Evolutionary conservation across 2,329 filamentous ascomycete species (phyloP), one percentile per base, ranked within the genome.

Genomic region (Bretziella fagacearum): DNA sequence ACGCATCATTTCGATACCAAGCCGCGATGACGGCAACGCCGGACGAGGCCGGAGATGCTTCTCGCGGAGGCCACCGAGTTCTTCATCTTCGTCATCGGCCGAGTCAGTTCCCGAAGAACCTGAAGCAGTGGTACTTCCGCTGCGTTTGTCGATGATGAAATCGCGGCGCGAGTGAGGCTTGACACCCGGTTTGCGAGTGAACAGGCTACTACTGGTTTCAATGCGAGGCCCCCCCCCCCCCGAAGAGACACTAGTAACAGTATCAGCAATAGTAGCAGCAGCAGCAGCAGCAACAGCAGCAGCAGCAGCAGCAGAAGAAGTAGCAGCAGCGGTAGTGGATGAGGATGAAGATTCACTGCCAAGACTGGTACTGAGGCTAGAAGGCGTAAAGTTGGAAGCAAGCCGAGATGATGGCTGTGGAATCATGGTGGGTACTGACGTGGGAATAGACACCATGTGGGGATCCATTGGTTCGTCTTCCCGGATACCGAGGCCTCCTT

Each of bases 1-100:
- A 41, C 89, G 78, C 84, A 95, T 89, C 89, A 96, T 95, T 61
- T 96, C 89, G 43, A 86, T 91, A 1, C 86, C 86, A 2, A 96
- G 73, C 61, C 94, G 95, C 0, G 86, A 94, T 46, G 81, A 83
- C 10, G 82, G 80, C 20, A 83, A 70, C 30, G 69, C 67, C 13
- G 66, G 63, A 53, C 77, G 77, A 50, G 64, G 66, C 30, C 73
- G 67, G 33, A 66, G 60, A 61, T 81, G 62, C 64, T 60, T 62
- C 6, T 63, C 61, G 22, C 58, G 55, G 2, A 54, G 56, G 1
- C 56, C 68, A 6, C 84, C 86, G 4, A 93, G 70, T 57, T 94
- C 89, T 51, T 95, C 87, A 53, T 95, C 89, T 62, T 95, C 89
- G 55, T 95, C 89, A 56, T 95, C 89, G 3, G 87, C 87, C 25